Conservation (phyloP, 2,329 filamentous ascomycete genomes). For the Cercospora sesami region DNA sequence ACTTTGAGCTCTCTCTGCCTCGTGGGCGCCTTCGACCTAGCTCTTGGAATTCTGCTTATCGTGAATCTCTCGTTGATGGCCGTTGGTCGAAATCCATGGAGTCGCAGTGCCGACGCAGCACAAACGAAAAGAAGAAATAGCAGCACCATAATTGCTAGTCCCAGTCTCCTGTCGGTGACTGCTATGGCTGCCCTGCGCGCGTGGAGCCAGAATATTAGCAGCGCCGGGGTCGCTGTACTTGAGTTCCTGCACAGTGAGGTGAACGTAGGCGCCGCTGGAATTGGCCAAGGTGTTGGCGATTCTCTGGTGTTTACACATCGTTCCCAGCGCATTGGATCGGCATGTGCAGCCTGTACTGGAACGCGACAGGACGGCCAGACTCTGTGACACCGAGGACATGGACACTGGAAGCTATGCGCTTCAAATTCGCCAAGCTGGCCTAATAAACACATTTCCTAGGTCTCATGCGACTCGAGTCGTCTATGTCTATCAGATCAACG, state of each 20-base stretch:
- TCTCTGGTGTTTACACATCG: constrained; percentile 13
- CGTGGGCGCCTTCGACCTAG: constrained; percentile 11
- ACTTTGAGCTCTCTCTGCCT: constrained; percentile 26
- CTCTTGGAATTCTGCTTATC: constrained; percentile 23
- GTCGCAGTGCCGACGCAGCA: constrained; percentile 16
- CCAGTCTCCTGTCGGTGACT: not conserved
- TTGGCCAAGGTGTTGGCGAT: constrained; percentile 7
- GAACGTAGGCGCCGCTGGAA: not conserved
- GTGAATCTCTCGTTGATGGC: constrained; percentile 25
- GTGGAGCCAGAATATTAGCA: no score
- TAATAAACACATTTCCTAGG: constrained; percentile 1
- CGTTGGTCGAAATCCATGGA: constrained; percentile 12
- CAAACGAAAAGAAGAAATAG: constrained; percentile 16
- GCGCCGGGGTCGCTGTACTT: not conserved
- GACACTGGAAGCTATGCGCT: not conserved
- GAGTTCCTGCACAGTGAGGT: not conserved
- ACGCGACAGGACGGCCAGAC: constrained; percentile 10
- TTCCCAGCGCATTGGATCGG: constrained; percentile 11
- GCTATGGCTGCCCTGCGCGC: no score
- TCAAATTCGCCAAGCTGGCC: not conserved
- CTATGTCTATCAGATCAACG: constrained; percentile 19
- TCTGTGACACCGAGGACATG: not conserved
- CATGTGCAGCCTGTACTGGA: constrained; percentile 15
- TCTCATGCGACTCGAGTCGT: constrained; percentile 17
- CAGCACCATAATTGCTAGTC: constrained; percentile 14